Evolutionary conservation across 441 rosid genomes (phyloP).

Genomic region (Eruca vesicaria): DNA sequence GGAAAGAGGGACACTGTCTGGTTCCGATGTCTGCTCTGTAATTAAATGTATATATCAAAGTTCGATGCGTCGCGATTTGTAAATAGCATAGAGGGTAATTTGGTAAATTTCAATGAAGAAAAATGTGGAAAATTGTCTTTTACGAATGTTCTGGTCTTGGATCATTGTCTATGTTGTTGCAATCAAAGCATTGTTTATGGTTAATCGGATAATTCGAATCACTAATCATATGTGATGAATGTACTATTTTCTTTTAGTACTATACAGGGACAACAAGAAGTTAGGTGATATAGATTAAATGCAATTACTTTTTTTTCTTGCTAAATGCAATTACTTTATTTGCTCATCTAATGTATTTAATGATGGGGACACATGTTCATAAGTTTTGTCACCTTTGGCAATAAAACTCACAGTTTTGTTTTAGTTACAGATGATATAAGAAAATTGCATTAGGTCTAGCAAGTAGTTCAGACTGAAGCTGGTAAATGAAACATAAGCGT

Average conservation of each 20-base stretch:
- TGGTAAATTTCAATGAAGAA: neutral
- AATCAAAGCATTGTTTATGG: neutral
- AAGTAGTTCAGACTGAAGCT: neutral
- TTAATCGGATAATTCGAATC: neutral
- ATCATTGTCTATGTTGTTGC: conserved; percentile 25
- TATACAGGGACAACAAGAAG: conserved; percentile 11
- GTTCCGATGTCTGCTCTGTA: conserved; percentile 30
- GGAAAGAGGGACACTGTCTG: conserved; percentile 33
- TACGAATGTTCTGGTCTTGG: conserved; percentile 28
- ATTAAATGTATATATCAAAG: neutral
- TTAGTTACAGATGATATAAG: neutral
- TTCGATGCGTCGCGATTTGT: conserved; percentile 25
- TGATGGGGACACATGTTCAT: neutral
- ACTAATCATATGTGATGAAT: neutral
- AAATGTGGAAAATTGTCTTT: neutral
- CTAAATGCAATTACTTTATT: conserved; percentile 6
- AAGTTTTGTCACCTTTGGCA: neutral
- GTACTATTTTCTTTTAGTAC: neutral
- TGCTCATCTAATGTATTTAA: neutral
- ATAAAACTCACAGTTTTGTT: neutral
- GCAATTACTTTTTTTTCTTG: neutral
- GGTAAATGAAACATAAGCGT: neutral
- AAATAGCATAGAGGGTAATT: conserved; percentile 17
- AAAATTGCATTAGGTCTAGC: neutral
- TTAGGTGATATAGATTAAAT: neutral